Evolutionary conservation across 2,329 filamentous ascomycete species (phyloP), one percentile per base, ranked within the genome.

Genomic region (Monilinia polystroma): DNA sequence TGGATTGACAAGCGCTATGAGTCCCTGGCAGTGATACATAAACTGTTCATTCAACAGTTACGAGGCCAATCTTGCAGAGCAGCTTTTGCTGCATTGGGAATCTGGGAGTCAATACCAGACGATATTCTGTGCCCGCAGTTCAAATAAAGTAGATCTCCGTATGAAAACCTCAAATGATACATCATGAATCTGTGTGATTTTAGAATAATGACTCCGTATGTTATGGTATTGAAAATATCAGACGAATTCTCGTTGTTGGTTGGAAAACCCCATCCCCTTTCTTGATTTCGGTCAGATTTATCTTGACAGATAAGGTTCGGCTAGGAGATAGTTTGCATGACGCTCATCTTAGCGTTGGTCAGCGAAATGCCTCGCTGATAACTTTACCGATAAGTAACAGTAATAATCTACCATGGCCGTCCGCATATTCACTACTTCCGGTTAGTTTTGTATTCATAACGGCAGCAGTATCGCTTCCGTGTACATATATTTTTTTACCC

Each of bases 261-360:
- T 11, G 38, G 38, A 41, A 16, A 12, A 16, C 18, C 3, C 41
- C 41, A 14, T 5, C 20, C 43, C 2, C 26, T 12, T 43, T 35
- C 32, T 35, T 41, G 0, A 38, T 20, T 32, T 41, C 10, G n/a
- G n/a, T 41, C 32, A 32, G 54, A 60, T 26, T 60, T 53, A 66
- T 26, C 56, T 66, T 53, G 64, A 10, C 18, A 66, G 64, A 66
- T 60, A 66, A 62, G 32, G 47, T 62, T 43, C 53, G 35, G 32
- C 45, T 52, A 14, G 55, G 55, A 20, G 18, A 52, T 45, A 53
- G 12, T 35, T 12, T 53, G 45, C 43, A 60, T 66, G 64, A 66
- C 55, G 43, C 23, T 26, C 7, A 59, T 59, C 43, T 26, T 29
- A 11, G 43, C 43, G 59, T 66, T 60, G 63, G 63, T 66, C 54